These are phyloP conservation scores for Lactarius deliciosus DNA, from an alignment of 768 basidiomycete genomes.

Conservation along the genomic window DNA sequence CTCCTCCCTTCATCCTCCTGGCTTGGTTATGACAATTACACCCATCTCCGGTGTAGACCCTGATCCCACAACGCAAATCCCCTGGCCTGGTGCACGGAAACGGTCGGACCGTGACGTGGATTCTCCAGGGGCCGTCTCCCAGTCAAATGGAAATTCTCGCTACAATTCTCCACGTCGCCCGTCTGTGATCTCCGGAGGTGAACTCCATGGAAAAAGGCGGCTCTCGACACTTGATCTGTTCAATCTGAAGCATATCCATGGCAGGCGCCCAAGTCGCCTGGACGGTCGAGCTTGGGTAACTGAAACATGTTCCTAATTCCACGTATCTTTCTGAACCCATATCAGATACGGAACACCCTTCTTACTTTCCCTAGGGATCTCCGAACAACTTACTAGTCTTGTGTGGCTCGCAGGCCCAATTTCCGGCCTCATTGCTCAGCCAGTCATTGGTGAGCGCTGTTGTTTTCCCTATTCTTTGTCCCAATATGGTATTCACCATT, in stretches of 20 bases:
- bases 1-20: slow-evolving; percentile 9
- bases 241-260: slow-evolving; percentile 88
- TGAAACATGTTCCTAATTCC: slow-evolving; percentile 17
- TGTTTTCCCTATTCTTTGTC: neutral
- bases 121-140: neutral
- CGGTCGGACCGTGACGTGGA: slow-evolving; percentile 33
- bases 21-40: slow-evolving; percentile 55
- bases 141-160: neutral
- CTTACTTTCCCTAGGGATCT: slow-evolving; percentile 73
- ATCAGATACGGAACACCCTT: slow-evolving; percentile 93
- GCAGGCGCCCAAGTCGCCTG: slow-evolving; percentile 93
- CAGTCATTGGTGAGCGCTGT: slow-evolving; percentile 79
- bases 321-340: slow-evolving; percentile 15
- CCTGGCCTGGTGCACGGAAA: slow-evolving; percentile 55
- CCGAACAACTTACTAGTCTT: slow-evolving; percentile 87
- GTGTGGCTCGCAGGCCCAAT: slow-evolving; percentile 97
- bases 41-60: slow-evolving; percentile 54
- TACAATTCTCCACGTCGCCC: slow-evolving; percentile 9
- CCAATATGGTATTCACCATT: slow-evolving; percentile 3
- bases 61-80: slow-evolving; percentile 75
- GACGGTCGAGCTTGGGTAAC: slow-evolving; percentile 93
- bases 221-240: slow-evolving; percentile 50
- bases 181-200: slow-evolving; percentile 28
- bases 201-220: slow-evolving; percentile 38
- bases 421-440: slow-evolving; percentile 92